Evolutionary conservation across 2,329 filamentous ascomycete genomes (phyloP), one percentile per base, ranked within the genome.

Genomic region (Xylariales sp.): DNA sequence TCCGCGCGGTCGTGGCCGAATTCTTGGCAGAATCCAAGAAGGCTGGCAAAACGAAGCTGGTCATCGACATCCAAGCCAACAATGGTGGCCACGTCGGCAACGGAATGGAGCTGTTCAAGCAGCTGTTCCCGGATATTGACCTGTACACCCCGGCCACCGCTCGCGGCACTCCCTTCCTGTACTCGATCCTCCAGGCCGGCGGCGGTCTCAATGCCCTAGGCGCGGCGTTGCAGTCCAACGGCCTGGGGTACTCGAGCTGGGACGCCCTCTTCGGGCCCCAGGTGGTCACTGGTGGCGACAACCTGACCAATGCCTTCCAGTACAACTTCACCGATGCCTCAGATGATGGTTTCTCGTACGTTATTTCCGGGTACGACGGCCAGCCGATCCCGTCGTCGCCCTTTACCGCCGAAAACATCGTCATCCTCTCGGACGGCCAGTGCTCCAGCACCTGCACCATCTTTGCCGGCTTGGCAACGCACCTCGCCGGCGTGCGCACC

Each of bases 401-500:
- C 12, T 74, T 68, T 47, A 45, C 53, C 6, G 43, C 61, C 2
- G 56, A 67, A 17, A 48, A 69, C 30, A 65, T 71, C 23, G 42
- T 66, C 16, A 47, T 71, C 20, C 55, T 76, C 37, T 68, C 67
- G 5, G 74, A 81, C 46, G 78, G 78, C 17, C 63, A 62, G 41
- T 84, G 79, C 52, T 69, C 65, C 10, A 81, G 76, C 0, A 77
- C 79, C 4, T 83, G 79, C 54, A 70, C 76, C 20, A 61, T 77
- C 28, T 77, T 82, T 52, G 63, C 65, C 11, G 69, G 77, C 30
- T 63, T 79, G 17, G 69, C 82, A 64, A 66, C 67, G 6, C 56
- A 63, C 41, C 62, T 67, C 40, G 65, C 63, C 21, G 69, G 72
- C 16, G 71, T 83, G 3, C 72, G 72, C 45, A 74, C 72, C 24